Base-by-base conservation (phyloP, 2,329 filamentous ascomycete genomes). In the Graphilbum fragrans region DNA sequence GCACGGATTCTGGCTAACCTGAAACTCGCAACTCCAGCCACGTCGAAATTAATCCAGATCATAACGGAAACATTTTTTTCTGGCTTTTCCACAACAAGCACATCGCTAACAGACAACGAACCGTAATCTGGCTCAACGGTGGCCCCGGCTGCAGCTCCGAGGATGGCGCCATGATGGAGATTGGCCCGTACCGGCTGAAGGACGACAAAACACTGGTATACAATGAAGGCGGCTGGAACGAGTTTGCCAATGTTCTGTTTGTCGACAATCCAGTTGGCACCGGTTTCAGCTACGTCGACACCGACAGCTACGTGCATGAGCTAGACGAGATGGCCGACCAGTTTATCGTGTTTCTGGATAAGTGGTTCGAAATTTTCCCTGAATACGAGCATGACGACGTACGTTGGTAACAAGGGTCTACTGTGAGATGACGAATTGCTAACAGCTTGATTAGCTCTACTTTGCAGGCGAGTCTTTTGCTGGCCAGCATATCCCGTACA, bases 31-130 rank as follows among this genome's bases (percentile, higher is more conserved):
- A 16, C 17, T n/a, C 37, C 57, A 94, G 87, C 41, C 92, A 98
- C 65, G 82, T 98, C 59, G 88, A 96, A 63, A 73, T 98, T 54
- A 83, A 80, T 27, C 75, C 82, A 18, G 80, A 86, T 50, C 75
- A 82, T 58, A 86, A 96, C 58, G 90, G 86, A 52, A 94, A 96
- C 61, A 65, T 98, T 17, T 98, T 96, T 70, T 98, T 98, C 69
- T 98, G 92, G 92, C 86, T 95, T 56, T 95, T 85, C 58, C 79
- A 94, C 58, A 96, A 96, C 58, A 76, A 85, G 51, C 92, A 98
- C 60, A 94, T 98, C 51, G 90, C 87, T 43, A 85, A 96, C 58
- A 77, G 74, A 52, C 85, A 92, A 59, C 77, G 92, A 44, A 94
- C 88, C 3, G 83, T 98, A 11, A 80, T 98, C 55, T 98, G 93